Evolutionary conservation across 345 rosid genomes (phyloP).

Genomic region (Heritiera littoralis): DNA sequence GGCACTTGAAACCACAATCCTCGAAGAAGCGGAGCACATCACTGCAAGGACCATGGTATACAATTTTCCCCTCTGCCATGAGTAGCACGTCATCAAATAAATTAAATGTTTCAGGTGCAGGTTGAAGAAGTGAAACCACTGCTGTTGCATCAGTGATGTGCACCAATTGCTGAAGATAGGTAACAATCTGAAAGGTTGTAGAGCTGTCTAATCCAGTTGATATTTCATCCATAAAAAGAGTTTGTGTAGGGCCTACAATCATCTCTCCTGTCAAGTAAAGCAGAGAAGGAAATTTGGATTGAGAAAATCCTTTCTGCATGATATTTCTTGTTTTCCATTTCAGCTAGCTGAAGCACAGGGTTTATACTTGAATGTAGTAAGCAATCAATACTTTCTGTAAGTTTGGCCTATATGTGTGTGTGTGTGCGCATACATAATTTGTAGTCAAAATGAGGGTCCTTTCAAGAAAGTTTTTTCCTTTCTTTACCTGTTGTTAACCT

Average conservation of each 20-base stretch:
- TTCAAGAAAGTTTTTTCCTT: background rate
- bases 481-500: conserved; percentile 42
- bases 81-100: conserved; percentile 59
- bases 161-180: conserved; percentile 50
- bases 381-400: background rate
- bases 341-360: background rate
- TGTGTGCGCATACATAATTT: background rate
- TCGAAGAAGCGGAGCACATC: conserved; percentile 46
- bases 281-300: background rate
- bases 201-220: conserved; percentile 66
- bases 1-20: conserved; percentile 58
- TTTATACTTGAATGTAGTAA: background rate
- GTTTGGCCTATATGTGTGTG: background rate
- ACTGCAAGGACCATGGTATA: conserved; percentile 51
- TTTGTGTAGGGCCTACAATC: conserved; percentile 53
- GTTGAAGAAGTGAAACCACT: conserved; percentile 64
- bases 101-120: conserved; percentile 61
- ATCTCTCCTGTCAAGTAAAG: conserved; percentile 46
- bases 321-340: background rate
- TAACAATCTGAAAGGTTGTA: conserved; percentile 56
- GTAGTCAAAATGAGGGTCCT: background rate
- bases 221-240: conserved; percentile 61
- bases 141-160: conserved; percentile 45
- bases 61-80: conserved; percentile 55
- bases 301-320: background rate